Evolutionary conservation across 768 basidiomycete genomes (phyloP).

Genomic region (Thelephora ganbajun): DNA sequence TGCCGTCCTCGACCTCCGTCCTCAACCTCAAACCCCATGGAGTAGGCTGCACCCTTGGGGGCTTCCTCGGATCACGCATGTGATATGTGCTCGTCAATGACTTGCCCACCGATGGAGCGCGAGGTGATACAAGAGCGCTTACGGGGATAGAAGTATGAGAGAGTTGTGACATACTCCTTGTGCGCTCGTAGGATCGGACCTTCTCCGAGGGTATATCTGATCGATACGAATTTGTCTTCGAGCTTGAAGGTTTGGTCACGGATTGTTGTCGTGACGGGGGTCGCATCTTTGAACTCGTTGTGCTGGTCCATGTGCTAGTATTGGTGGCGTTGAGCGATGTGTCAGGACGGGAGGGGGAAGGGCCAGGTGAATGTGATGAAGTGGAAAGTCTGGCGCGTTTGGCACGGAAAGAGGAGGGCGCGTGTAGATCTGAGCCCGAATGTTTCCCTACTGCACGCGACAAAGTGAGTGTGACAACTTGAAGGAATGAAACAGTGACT

Average conservation of each 20-base stretch:
- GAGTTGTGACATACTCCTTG: constrained; percentile 28
- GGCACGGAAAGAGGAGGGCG: constrained; percentile 60
- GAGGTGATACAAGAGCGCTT: constrained; percentile 64
- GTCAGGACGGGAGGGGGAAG: constrained; percentile 23
- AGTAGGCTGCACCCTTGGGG: constrained; percentile 42
- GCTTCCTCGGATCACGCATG: constrained; percentile 69
- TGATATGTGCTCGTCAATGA: constrained; percentile 40
- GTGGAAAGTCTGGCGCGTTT: constrained; percentile 53
- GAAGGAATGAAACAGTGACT: constrained; percentile 2
- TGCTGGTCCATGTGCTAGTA: constrained; percentile 30
- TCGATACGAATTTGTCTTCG: constrained; percentile 3
- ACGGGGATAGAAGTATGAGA: constrained; percentile 70
- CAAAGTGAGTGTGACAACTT: constrained; percentile 8
- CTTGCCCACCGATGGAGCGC: constrained; percentile 54
- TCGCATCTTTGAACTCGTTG: constrained; percentile 15
- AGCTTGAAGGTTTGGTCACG: constrained; percentile 5
- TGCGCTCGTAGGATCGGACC: constrained; percentile 15
- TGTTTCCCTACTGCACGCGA: constrained; percentile 1
- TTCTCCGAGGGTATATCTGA: constrained; percentile 21
- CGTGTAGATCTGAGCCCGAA: constrained; percentile 29
- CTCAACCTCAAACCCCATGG: constrained; percentile 47
- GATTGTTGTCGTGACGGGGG: constrained; percentile 7
- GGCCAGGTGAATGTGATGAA: constrained; percentile 19
- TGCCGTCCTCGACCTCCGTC: constrained; percentile 34
- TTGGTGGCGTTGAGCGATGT: constrained; percentile 26